These are phyloP conservation scores for Nakazawaea peltata DNA, from an alignment of 805 yeast species.

Conservation along the genomic window DNA sequence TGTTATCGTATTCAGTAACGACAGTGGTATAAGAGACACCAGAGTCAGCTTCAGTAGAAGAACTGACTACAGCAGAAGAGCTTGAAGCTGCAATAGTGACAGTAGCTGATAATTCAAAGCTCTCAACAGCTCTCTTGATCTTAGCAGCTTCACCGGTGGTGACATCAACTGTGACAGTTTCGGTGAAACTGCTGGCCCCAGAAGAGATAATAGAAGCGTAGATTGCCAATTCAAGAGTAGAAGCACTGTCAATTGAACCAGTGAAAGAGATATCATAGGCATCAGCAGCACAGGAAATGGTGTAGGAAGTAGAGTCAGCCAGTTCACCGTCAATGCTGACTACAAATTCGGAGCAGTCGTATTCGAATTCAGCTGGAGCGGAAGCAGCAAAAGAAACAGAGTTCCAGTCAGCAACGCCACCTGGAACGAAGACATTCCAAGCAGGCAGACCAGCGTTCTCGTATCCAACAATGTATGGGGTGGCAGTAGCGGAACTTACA, in stretches of 20 bases:
- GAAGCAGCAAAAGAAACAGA: neutral
- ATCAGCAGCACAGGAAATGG: neutral
- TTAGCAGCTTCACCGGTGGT: slow-evolving; percentile 1
- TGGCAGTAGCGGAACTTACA: slow-evolving; percentile 3
- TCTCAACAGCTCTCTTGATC: slow-evolving; percentile 7
- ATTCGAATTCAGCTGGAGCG: slow-evolving; percentile 1
- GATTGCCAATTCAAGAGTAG: neutral
- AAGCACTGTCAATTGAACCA: neutral
- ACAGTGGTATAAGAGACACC: slow-evolving; percentile 8
- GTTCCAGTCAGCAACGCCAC: slow-evolving; percentile 3
- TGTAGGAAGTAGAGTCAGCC: neutral
- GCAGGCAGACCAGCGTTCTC: slow-evolving; percentile 3
- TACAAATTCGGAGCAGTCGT: slow-evolving; percentile 2
- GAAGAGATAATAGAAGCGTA: neutral
- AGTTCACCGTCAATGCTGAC: neutral
- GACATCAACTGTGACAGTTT: slow-evolving; percentile 1
- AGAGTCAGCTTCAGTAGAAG: neutral
- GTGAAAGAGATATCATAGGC: slow-evolving; percentile 2
- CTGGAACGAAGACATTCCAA: slow-evolving; percentile 7
- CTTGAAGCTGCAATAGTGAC: neutral
- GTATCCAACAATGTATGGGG: slow-evolving; percentile 4
- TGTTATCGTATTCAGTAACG: slow-evolving; percentile 2
- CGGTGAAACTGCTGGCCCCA: neutral
- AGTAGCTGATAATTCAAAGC: slow-evolving; percentile 3
- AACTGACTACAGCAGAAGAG: neutral